A percentile compares a stretch with the other conserved stretches of the same genome.
Conservation (phyloP, 495 filamentous ascomycete genomes). For the Sordaria brevicollis region DNA sequence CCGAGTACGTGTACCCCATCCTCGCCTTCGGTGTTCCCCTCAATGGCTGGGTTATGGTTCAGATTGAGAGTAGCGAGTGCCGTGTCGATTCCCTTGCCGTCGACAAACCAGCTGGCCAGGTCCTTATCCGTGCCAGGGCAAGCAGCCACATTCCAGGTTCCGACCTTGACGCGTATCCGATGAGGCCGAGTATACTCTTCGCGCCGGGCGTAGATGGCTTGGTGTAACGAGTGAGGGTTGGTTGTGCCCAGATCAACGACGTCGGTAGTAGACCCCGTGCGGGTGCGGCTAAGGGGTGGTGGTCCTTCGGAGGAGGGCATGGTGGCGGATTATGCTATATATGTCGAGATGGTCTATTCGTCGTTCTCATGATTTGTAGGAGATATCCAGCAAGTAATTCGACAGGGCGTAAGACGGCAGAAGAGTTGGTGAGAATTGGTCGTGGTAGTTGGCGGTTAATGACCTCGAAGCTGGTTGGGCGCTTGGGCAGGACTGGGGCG, state of each 20-base stretch:
- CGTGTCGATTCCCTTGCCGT: slow-evolving; percentile 58
- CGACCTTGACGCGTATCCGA: slow-evolving; percentile 71
- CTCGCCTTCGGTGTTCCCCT: slow-evolving; percentile 9
- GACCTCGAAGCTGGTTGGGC: not conserved
- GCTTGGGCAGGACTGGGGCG: not conserved
- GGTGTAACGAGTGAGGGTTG: slow-evolving; percentile 35
- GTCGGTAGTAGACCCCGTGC: slow-evolving; percentile 19
- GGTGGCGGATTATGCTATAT: not conserved
- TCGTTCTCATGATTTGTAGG: not conserved
- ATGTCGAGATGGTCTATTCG: not conserved
- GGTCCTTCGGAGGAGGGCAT: slow-evolving; percentile 21
- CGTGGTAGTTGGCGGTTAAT: not conserved
- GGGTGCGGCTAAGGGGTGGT: slow-evolving; percentile 5
- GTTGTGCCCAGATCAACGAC: slow-evolving; percentile 25
- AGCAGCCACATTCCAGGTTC: slow-evolving; percentile 90
- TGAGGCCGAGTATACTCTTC: slow-evolving; percentile 64
- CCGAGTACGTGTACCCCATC: slow-evolving; percentile 27
- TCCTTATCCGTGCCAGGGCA: slow-evolving; percentile 76
- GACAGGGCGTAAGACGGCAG: not conserved
- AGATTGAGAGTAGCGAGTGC: slow-evolving; percentile 43
- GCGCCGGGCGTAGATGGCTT: slow-evolving; percentile 55
- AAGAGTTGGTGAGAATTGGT: not conserved
- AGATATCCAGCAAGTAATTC: not conserved
- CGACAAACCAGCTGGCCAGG: slow-evolving; percentile 74
- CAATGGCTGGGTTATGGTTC: slow-evolving; percentile 16